Base-by-base conservation (phyloP, 345 rosid genomes). In the Cardamine occulta region DNA sequence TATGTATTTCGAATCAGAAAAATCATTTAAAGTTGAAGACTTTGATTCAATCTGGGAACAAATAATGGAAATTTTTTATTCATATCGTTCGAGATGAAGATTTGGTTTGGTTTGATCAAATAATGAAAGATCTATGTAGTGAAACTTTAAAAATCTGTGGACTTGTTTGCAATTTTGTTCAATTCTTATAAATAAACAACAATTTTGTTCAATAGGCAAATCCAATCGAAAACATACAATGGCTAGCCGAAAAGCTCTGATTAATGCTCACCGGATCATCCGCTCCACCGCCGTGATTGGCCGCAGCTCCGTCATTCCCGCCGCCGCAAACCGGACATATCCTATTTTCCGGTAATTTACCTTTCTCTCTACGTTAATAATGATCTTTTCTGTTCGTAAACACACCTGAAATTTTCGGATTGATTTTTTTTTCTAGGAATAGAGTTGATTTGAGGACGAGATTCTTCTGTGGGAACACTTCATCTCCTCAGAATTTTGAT, bases 171-270 rank as follows among this genome's bases (percentile, higher is more conserved):
- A 29, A 47, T 42, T 55, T 54, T 23, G 31, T 28, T 55, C 32
- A 44, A 19, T 55, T 56, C 29, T 56, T 40, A 52, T 35, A 2
- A 13, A 7, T 35, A 17, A 37, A 35, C 7, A 60, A 7, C 1
- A 14, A 24, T 40, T 53, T 21, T 37, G 42, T 39, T 40, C 45
- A 40, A 40, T 40, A 40, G 45, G 45, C 6, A 12, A 40, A 40
- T 12, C 15, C 45, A 40, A 40, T 12, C 45, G 14, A 39, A 55
- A 8, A 55, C 5, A n/a, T 11, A 51, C 56, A 70, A 84, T 84
- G 89, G 80, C 84, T 42, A 72, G 56, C 79, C 75, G 89, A 70
- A 84, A 82, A 80, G 84, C 85, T 34, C 49, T 87, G 39, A 54
- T 80, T 5, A 73, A 80, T 75, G 80, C 29, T 72, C 82, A 61